These are phyloP conservation scores for Poteriospumella lacustris DNA, from an alignment of 108 stramenopile species.

Conservation along the genomic window DNA sequence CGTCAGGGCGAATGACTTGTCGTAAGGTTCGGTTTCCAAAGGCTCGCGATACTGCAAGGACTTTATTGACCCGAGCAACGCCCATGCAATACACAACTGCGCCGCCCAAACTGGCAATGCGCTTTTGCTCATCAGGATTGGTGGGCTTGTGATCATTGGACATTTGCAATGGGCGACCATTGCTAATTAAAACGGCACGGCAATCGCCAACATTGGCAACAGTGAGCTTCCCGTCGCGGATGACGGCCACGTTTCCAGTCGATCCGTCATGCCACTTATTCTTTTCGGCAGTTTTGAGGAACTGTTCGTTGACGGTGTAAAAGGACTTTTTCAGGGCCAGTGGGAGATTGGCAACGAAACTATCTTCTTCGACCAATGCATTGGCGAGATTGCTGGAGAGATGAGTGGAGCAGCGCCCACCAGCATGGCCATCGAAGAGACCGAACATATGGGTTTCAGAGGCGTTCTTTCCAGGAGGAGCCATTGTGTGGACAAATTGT, in stretches of 20 bases:
- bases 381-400: background rate
- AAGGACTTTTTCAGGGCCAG: background rate
- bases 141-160: slow-evolving; percentile 50
- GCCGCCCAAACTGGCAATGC: slow-evolving; percentile 40
- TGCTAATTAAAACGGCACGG: slow-evolving; percentile 38
- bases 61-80: slow-evolving; percentile 46
- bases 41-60: slow-evolving; percentile 48
- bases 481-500: background rate
- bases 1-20: slow-evolving; percentile 14
- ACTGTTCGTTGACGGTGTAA: slow-evolving; percentile 17
- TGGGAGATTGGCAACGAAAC: background rate
- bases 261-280: slow-evolving; percentile 39
- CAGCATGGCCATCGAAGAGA: slow-evolving; percentile 36
- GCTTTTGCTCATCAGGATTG: slow-evolving; percentile 36
- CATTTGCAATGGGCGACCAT: slow-evolving; percentile 21
- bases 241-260: slow-evolving; percentile 39
- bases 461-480: background rate
- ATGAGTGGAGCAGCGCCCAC: slow-evolving; percentile 21
- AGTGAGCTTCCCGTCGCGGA: background rate
- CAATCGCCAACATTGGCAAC: slow-evolving; percentile 50
- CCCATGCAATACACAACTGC: slow-evolving; percentile 35
- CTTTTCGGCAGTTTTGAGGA: slow-evolving; percentile 23
- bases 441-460: slow-evolving; percentile 29
- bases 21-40: slow-evolving; percentile 44
- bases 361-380: background rate